Evolutionary conservation across 2,329 filamentous ascomycete genomes (phyloP).

Genomic region (Davidsoniella australis): DNA sequence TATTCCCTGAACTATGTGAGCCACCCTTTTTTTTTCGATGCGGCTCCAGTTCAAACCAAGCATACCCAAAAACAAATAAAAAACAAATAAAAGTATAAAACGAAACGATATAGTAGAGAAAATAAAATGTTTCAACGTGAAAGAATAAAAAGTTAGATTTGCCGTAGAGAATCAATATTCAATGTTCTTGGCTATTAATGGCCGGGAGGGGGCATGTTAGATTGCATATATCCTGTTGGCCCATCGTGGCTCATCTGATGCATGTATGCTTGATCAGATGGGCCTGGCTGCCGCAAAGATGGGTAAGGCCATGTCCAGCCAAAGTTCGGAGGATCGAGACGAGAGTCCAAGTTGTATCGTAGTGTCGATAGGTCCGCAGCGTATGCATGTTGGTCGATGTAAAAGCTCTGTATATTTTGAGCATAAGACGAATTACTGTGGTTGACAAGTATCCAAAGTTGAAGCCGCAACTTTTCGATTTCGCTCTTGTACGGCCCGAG

Average conservation of each 20-base stretch:
- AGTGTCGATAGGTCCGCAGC: background rate
- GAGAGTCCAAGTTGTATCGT: background rate
- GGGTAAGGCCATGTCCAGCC: background rate
- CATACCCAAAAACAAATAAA: background rate
- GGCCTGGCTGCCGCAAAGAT: background rate
- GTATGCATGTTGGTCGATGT: background rate
- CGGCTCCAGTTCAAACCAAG: no score
- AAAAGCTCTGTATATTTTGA: background rate
- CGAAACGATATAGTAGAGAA: background rate
- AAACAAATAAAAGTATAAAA: background rate
- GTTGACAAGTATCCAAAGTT: slow-evolving; percentile 6
- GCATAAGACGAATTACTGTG: slow-evolving; percentile 2
- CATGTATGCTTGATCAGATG: background rate
- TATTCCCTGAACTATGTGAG: no score
- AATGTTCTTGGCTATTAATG: background rate
- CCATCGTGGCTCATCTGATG: slow-evolving; percentile 1
- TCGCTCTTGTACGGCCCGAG: slow-evolving; percentile 4
- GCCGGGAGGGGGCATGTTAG: background rate
- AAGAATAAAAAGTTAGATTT: background rate
- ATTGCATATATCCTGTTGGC: background rate
- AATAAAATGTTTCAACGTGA: background rate
- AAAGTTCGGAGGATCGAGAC: background rate
- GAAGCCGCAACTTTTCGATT: slow-evolving; percentile 9
- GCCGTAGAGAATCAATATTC: background rate
- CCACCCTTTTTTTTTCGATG: no score